Evolutionary conservation across 176 grass and related monocot species (phyloP).

Genomic region (Musa troglodytarum): DNA sequence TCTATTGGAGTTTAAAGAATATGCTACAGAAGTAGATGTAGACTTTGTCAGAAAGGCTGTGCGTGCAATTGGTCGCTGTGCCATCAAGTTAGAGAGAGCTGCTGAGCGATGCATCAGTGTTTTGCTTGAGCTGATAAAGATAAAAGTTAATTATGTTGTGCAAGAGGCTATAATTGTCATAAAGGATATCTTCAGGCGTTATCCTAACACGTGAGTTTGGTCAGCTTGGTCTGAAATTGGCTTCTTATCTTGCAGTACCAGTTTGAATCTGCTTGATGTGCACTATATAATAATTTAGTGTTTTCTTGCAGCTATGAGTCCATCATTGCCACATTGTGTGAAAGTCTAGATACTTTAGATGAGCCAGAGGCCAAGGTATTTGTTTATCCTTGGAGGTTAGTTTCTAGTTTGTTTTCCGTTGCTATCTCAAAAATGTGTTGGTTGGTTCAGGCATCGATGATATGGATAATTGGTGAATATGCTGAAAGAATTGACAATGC

Average conservation of each 20-base stretch:
- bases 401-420: neutral
- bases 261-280: neutral
- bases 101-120: slow-evolving; percentile 93
- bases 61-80: slow-evolving; percentile 94
- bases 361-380: slow-evolving; percentile 97
- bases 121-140: slow-evolving; percentile 97
- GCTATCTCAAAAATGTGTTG: slow-evolving; percentile 12
- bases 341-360: slow-evolving; percentile 93
- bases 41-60: slow-evolving; percentile 99
- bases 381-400: neutral
- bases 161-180: slow-evolving; percentile 99
- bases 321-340: slow-evolving; percentile 91
- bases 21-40: slow-evolving; percentile 98
- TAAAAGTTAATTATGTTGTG: slow-evolving; percentile 99
- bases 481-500: slow-evolving; percentile 99
- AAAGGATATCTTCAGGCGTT: slow-evolving; percentile 98
- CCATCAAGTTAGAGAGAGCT: slow-evolving; percentile 94
- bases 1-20: slow-evolving; percentile 95
- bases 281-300: slow-evolving; percentile 2
- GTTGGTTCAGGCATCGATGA: slow-evolving; percentile 83
- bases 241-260: neutral
- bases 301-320: slow-evolving; percentile 74
- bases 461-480: slow-evolving; percentile 99
- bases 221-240: neutral
- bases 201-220: slow-evolving; percentile 90